Evolutionary conservation across 2,329 filamentous ascomycete species (phyloP).

Genomic region (Ciborinia camelliae): DNA sequence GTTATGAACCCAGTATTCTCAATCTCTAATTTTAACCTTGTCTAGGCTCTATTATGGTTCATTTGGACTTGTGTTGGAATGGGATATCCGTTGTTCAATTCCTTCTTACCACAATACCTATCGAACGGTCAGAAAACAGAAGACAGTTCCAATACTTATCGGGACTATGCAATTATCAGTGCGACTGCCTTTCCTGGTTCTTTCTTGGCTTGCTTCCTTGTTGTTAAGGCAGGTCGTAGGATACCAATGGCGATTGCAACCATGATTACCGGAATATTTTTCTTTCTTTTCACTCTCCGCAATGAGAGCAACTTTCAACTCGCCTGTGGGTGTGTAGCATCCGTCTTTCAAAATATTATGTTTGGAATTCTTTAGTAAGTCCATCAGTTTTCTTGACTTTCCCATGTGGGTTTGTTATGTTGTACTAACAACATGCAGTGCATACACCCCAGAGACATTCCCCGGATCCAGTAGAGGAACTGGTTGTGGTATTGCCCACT

Average conservation of each 20-base stretch:
- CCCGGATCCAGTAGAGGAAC: conserved; percentile 69
- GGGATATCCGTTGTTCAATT: conserved; percentile 85
- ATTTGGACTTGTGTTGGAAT: conserved; percentile 81
- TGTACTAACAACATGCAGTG: conserved; percentile 35
- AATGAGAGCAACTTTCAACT: conserved; percentile 57
- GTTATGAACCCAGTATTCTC: not conserved
- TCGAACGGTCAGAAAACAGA: conserved; percentile 50
- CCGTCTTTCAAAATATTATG: conserved; percentile 73
- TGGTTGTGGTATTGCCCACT: conserved; percentile 68
- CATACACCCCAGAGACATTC: conserved; percentile 75
- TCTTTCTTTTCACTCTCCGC: conserved; percentile 64
- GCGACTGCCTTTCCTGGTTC: conserved; percentile 74
- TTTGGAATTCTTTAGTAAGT: conserved; percentile 65
- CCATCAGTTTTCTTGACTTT: not conserved
- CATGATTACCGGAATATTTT: conserved; percentile 63
- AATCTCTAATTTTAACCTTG: not conserved
- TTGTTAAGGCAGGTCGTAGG: conserved; percentile 67
- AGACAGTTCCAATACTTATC: conserved; percentile 56
- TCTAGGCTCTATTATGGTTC: conserved; percentile 60
- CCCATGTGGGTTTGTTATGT: not conserved
- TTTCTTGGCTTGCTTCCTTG: conserved; percentile 69
- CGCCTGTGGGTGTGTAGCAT: conserved; percentile 63
- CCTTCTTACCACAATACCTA: conserved; percentile 85
- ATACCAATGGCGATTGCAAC: conserved; percentile 69
- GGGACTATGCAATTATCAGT: conserved; percentile 79